A percentile compares a stretch with the other conserved stretches of the same genome.
These are phyloP conservation scores for Cladosporium sp. DNA, from an alignment of 2,329 filamentous ascomycete genomes.

Conservation along the genomic window DNA sequence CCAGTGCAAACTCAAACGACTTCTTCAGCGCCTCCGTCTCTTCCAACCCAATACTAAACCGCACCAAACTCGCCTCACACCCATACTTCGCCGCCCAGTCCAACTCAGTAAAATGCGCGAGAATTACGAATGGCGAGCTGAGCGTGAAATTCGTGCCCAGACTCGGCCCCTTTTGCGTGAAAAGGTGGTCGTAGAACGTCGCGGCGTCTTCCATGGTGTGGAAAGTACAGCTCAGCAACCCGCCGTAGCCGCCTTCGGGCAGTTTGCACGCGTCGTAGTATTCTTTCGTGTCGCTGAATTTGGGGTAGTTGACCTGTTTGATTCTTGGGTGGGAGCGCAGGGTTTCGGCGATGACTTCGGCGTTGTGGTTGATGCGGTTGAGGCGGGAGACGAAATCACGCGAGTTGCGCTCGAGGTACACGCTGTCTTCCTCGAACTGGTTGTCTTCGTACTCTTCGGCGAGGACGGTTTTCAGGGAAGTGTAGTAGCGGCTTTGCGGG, in stretches of 20 bases:
- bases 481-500: conserved; percentile 69
- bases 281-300: conserved; percentile 65
- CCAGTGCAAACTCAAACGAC: conserved; percentile 69
- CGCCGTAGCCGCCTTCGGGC: conserved; percentile 80
- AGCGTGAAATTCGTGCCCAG: conserved; percentile 96
- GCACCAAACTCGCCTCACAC: conserved; percentile 75
- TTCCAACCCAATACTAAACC: conserved; percentile 89
- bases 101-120: conserved; percentile 88
- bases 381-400: conserved; percentile 85
- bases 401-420: conserved; percentile 96
- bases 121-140: conserved; percentile 80
- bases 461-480: conserved; percentile 65
- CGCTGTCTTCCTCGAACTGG: conserved; percentile 89
- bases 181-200: conserved; percentile 79
- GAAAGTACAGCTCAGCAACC: conserved; percentile 83
- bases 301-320: conserved; percentile 84
- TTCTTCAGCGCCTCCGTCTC: conserved; percentile 65
- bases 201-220: conserved; percentile 68
- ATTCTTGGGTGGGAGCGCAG: conserved; percentile 64
- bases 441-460: conserved; percentile 75
- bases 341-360: conserved; percentile 77
- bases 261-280: conserved; percentile 80
- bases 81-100: conserved; percentile 86
- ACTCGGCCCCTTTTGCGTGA: conserved; percentile 91
- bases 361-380: conserved; percentile 79